Percentiles rank a stretch among this genome's conserved stretches.
Evolutionary conservation across 1,139 yeast species (phyloP).

Genomic region (Geotrichum histeridarum): DNA sequence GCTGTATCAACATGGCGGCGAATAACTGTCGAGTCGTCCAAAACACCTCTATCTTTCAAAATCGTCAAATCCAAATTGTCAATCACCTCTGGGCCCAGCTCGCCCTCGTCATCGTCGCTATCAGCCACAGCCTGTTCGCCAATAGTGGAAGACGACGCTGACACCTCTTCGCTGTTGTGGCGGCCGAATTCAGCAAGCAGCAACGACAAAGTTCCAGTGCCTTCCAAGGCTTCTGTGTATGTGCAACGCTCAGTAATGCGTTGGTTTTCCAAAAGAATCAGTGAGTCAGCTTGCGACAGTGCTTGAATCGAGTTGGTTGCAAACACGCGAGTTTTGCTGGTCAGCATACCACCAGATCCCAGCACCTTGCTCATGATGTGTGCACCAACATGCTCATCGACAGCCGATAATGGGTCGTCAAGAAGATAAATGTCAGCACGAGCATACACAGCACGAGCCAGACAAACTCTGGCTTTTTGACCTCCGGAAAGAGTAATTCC

Average conservation of each 20-base stretch:
- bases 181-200: conserved; percentile 38
- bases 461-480: conserved; percentile 78
- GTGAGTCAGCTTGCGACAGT: conserved; percentile 58
- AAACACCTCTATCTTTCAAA: not conserved
- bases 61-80: not conserved
- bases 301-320: conserved; percentile 79
- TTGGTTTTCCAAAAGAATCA: conserved; percentile 54
- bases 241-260: conserved; percentile 46
- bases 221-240: conserved; percentile 28
- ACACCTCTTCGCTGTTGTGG: conserved; percentile 20
- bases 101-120: conserved; percentile 2
- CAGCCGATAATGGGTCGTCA: conserved; percentile 79
- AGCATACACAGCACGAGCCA: conserved; percentile 84
- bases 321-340: conserved; percentile 65
- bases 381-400: conserved; percentile 78
- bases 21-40: conserved; percentile 13
- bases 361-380: conserved; percentile 57
- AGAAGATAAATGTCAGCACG: conserved; percentile 74
- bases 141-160: conserved; percentile 3
- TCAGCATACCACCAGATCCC: conserved; percentile 60
- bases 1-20: conserved; percentile 16
- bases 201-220: conserved; percentile 28
- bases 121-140: conserved; percentile 1
- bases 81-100: not conserved
- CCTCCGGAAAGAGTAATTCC: conserved; percentile 89